Percentiles rank a stretch among this genome's conserved stretches.
Conservation (phyloP, 2,329 filamentous ascomycete species). For the Scedosporium dehoogii region DNA sequence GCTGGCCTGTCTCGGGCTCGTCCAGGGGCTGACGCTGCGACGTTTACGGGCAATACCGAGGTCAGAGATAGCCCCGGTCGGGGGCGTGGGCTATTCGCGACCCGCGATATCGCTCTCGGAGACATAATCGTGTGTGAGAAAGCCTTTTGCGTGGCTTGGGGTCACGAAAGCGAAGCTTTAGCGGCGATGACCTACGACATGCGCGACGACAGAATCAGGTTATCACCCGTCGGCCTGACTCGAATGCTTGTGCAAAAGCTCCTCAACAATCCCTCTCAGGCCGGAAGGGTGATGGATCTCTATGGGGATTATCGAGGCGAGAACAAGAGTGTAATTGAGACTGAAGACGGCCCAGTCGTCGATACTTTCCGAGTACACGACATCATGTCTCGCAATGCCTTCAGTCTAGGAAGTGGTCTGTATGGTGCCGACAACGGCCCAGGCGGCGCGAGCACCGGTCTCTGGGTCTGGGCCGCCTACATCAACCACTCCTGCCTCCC, state of each 20-base stretch:
- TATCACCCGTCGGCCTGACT: conserved; percentile 21
- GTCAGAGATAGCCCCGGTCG: conserved; percentile 20
- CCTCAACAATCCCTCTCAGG: conserved; percentile 26
- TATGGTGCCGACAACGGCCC: conserved; percentile 12
- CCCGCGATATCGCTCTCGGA: conserved; percentile 23
- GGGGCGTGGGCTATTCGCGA: conserved; percentile 32
- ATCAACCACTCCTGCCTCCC: conserved; percentile 32
- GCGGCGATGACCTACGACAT: conserved; percentile 26
- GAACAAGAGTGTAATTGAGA: conserved; percentile 12
- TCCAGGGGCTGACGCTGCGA: conserved; percentile 13
- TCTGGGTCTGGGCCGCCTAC: conserved; percentile 27
- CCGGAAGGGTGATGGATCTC: conserved; percentile 21
- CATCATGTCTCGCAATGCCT: conserved; percentile 29
- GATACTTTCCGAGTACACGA: conserved; percentile 28
- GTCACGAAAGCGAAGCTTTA: conserved; percentile 29
- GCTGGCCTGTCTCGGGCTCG: conserved; percentile 17
- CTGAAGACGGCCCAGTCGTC: conserved; percentile 21
- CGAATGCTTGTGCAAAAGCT: conserved; percentile 25
- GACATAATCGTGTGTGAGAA: conserved; percentile 32
- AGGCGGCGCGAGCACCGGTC: conserved; percentile 19
- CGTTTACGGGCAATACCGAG: conserved; percentile 21
- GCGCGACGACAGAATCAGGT: conserved; percentile 18
- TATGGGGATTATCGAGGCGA: conserved; percentile 21
- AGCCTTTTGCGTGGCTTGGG: conserved; percentile 24
- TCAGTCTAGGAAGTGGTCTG: conserved; percentile 15